A percentile compares a stretch with the other conserved stretches of the same genome.
phyloP scores from a whole-genome alignment of 2,329 filamentous ascomycete species.

The Fusarium drepaniforme region DNA sequence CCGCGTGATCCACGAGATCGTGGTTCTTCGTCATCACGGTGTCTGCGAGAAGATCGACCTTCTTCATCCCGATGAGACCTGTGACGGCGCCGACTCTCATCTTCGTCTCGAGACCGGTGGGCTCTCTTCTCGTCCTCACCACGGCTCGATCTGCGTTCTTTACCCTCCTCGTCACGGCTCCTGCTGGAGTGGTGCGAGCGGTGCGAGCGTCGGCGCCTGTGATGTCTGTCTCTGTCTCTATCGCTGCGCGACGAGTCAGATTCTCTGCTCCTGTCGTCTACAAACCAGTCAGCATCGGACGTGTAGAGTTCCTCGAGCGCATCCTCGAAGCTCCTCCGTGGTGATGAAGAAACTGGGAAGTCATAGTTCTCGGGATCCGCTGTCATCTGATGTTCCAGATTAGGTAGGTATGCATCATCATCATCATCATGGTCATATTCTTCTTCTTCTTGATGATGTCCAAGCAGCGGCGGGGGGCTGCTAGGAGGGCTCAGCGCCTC shows the following conservation, averaged over 20 bases:
- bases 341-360: constrained; percentile 49
- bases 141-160: constrained; percentile 39
- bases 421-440: not conserved
- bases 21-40: constrained; percentile 34
- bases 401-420: constrained; percentile 31
- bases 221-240: constrained; percentile 55
- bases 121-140: constrained; percentile 42
- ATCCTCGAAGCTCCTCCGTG: constrained; percentile 51
- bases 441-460: constrained; percentile 30
- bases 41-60: constrained; percentile 31
- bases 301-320: constrained; percentile 56
- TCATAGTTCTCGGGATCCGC: constrained; percentile 43
- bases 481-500: constrained; percentile 59
- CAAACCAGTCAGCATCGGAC: constrained; percentile 67
- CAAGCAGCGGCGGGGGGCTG: constrained; percentile 45
- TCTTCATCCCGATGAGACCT: constrained; percentile 38
- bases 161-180: constrained; percentile 48
- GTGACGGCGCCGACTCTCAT: constrained; percentile 46
- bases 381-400: constrained; percentile 43
- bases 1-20: constrained; percentile 26
- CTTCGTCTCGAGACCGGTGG: constrained; percentile 31
- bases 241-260: constrained; percentile 51
- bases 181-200: constrained; percentile 49
- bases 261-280: constrained; percentile 63
- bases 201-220: constrained; percentile 56